A percentile compares a stretch with the other conserved stretches of the same genome.
phyloP scores from a whole-genome alignment of 148 eudicot genomes.

The Rhododendron henanense region DNA sequence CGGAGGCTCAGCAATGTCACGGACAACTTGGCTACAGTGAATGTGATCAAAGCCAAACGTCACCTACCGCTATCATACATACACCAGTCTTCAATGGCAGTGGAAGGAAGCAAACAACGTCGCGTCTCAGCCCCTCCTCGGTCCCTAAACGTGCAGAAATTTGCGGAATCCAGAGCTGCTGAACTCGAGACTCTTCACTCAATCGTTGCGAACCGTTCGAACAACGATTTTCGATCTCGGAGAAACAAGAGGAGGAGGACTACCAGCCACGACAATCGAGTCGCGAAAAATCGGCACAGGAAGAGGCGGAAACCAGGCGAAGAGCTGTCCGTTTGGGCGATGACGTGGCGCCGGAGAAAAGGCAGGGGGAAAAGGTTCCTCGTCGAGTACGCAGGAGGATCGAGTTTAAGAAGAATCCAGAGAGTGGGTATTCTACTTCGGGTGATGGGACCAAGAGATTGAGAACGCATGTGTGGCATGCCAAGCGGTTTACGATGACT shows the following conservation, averaged over 20 bases:
- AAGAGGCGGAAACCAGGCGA: constrained; percentile 18
- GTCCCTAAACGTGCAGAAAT: constrained; percentile 48
- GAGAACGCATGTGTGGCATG: constrained; percentile 88
- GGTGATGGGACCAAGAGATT: constrained; percentile 84
- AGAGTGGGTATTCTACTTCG: constrained; percentile 46
- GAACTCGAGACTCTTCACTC: constrained; percentile 76
- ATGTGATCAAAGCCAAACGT: no score
- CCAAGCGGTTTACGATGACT: constrained; percentile 70
- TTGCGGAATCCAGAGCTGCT: constrained; percentile 60
- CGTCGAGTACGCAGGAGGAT: constrained; percentile 60
- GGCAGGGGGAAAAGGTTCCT: constrained; percentile 26
- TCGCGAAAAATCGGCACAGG: constrained; percentile 19
- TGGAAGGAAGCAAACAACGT: constrained; percentile 26
- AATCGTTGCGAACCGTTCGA: constrained; percentile 46
- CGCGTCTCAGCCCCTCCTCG: constrained; percentile 40
- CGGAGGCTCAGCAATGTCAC: no score
- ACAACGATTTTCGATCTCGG: constrained; percentile 56
- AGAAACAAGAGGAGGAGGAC: constrained; percentile 84
- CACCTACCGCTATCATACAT: neutral
- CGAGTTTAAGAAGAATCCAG: constrained; percentile 58
- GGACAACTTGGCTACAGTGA: no score
- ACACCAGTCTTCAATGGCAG: constrained; percentile 19
- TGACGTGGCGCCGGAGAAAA: constrained; percentile 3
- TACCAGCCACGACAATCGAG: constrained; percentile 49
- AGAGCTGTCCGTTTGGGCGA: neutral